Conservation (phyloP, 2,329 filamentous ascomycete genomes). For the Xylariaceae sp. region DNA sequence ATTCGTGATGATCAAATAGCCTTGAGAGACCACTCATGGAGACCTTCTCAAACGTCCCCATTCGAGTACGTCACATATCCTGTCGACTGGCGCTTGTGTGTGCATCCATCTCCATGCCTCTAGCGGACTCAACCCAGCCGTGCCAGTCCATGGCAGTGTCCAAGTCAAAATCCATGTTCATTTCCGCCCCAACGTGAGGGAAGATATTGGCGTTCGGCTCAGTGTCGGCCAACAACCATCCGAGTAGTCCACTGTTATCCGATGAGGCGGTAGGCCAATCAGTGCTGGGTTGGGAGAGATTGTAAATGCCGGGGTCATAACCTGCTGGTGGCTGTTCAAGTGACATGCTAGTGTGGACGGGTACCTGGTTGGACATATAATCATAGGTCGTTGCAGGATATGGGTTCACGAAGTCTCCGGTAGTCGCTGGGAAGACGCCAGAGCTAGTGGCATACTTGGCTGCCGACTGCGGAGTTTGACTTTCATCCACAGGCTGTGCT, state of each 20-base stretch:
- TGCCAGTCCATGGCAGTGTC: slow-evolving; percentile 33
- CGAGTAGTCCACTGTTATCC: slow-evolving; percentile 18
- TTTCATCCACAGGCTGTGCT: not conserved
- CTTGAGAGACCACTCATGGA: too few relatives aligned
- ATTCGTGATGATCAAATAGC: too few relatives aligned
- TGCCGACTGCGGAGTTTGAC: not conserved
- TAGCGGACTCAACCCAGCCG: slow-evolving; percentile 32
- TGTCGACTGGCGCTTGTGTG: too few relatives aligned
- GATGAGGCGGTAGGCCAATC: slow-evolving; percentile 3
- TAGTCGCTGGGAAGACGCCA: too few relatives aligned
- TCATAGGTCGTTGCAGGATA: too few relatives aligned
- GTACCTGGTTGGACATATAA: not conserved
- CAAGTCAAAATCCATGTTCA: slow-evolving; percentile 28
- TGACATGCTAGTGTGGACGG: not conserved
- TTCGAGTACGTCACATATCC: too few relatives aligned
- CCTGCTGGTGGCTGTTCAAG: not conserved
- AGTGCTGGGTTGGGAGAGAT: slow-evolving; percentile 1
- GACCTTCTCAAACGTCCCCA: too few relatives aligned
- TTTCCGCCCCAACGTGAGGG: slow-evolving; percentile 15
- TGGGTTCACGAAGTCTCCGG: too few relatives aligned
- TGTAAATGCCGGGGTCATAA: not conserved
- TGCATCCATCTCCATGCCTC: slow-evolving; percentile 26
- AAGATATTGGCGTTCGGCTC: slow-evolving; percentile 25
- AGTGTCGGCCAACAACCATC: slow-evolving; percentile 32
- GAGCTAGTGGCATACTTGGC: too few relatives aligned